These are phyloP conservation scores for Pterocarpus macrocarpus DNA, from an alignment of 306 rosid species.

Conservation along the genomic window DNA sequence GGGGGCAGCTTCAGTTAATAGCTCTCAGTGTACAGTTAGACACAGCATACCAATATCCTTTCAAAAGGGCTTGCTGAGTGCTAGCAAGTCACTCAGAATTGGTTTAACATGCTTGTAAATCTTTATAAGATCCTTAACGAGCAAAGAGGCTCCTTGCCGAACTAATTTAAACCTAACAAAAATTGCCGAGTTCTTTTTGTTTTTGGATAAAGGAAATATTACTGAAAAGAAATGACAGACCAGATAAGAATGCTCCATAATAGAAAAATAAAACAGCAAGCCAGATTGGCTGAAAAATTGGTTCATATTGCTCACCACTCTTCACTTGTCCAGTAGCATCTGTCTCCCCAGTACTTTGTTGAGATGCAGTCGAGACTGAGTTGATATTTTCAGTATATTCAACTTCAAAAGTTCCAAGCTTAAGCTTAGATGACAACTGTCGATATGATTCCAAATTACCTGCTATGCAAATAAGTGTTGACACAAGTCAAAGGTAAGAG, in stretches of 20 bases:
- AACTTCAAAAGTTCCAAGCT: slow-evolving; percentile 73
- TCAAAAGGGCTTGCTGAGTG: no score
- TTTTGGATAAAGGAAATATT: not conserved
- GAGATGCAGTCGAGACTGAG: slow-evolving; percentile 49
- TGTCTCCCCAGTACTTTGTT: slow-evolving; percentile 58
- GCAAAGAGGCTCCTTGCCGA: slow-evolving; percentile 1
- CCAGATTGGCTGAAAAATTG: slow-evolving; percentile 16
- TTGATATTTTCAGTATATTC: slow-evolving; percentile 53
- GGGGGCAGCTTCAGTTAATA: no score
- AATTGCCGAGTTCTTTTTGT: not conserved
- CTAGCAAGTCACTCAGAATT: not conserved
- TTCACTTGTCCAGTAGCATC: slow-evolving; percentile 72
- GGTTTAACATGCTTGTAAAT: not conserved
- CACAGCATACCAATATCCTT: no score
- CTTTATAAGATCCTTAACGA: slow-evolving; percentile 9
- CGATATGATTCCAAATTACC: slow-evolving; percentile 75
- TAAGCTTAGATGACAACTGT: slow-evolving; percentile 85
- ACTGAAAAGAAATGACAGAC: not conserved
- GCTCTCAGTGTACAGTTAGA: no score
- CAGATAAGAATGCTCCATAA: not conserved
- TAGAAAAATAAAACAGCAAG: not conserved
- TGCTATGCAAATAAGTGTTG: slow-evolving; percentile 50
- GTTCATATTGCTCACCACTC: slow-evolving; percentile 63
- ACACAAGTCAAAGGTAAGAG: slow-evolving; percentile 42
- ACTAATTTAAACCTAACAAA: not conserved